These are phyloP conservation scores for Candida gorgasii DNA, from an alignment of 805 yeast species.

Conservation along the genomic window DNA sequence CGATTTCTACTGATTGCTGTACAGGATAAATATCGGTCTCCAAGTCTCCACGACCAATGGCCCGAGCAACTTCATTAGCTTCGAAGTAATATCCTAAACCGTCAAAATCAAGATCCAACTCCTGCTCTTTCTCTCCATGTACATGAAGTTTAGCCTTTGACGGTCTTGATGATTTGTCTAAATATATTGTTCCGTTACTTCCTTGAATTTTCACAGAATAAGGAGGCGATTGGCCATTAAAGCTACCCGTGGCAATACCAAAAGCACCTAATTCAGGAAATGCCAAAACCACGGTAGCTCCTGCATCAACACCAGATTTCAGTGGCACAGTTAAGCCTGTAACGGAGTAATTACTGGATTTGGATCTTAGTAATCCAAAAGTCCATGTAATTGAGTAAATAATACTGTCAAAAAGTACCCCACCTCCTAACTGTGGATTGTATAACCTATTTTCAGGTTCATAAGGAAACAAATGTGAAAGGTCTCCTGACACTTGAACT, in stretches of 20 bases:
- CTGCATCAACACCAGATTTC: constrained; percentile 28
- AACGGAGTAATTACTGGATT: constrained; percentile 28
- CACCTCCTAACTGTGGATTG: constrained; percentile 52
- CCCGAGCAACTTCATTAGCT: constrained; percentile 54
- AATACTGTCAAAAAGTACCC: constrained; percentile 57
- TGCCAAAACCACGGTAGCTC: constrained; percentile 34
- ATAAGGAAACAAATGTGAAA: constrained; percentile 33
- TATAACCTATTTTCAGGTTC: constrained; percentile 38
- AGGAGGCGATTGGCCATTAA: constrained; percentile 24
- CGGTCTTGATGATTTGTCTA: constrained; percentile 33
- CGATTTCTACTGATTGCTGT: neutral
- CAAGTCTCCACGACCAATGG: constrained; percentile 39
- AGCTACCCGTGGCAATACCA: constrained; percentile 35
- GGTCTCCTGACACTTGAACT: constrained; percentile 45
- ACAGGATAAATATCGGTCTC: constrained; percentile 24
- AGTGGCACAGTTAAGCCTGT: neutral
- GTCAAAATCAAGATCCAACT: constrained; percentile 31
- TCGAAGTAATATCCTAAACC: constrained; percentile 55
- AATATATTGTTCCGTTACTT: constrained; percentile 28
- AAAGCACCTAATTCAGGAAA: constrained; percentile 41
- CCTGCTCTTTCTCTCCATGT: constrained; percentile 21
- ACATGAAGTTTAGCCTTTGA: constrained; percentile 22
- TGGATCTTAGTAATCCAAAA: constrained; percentile 23
- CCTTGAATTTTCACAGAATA: constrained; percentile 37
- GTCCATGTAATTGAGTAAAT: constrained; percentile 51